Percentiles rank a stretch among this genome's conserved stretches.
These are phyloP conservation scores for Nigrograna mackinnonii DNA, from an alignment of 2,329 filamentous ascomycete species.

Conservation along the genomic window DNA sequence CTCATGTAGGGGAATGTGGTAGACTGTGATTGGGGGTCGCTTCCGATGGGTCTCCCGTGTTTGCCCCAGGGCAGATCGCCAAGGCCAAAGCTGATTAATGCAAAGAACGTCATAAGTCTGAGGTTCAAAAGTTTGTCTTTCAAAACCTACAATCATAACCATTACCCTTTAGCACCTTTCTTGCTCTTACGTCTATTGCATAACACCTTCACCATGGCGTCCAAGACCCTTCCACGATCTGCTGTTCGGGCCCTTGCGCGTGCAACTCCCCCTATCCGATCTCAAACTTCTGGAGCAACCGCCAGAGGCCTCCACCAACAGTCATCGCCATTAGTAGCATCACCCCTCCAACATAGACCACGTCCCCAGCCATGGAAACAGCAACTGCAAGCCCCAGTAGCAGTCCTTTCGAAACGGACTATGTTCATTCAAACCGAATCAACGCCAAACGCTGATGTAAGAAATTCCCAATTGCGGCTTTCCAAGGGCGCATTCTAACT, in stretches of 20 bases:
- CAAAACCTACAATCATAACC: constrained; percentile 11
- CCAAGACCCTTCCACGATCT: constrained; percentile 26
- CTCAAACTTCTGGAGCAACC: constrained; percentile 26
- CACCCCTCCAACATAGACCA: constrained; percentile 33
- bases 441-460: constrained; percentile 89
- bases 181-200: background rate
- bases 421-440: constrained; percentile 98
- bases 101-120: constrained; percentile 25
- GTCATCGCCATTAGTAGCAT: constrained; percentile 35
- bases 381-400: constrained; percentile 11
- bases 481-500: constrained; percentile 6
- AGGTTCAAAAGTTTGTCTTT: constrained; percentile 14
- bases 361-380: constrained; percentile 27
- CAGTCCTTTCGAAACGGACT: constrained; percentile 56
- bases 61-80: too few relatives aligned
- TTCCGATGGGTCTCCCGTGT: too few relatives aligned
- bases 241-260: constrained; percentile 32
- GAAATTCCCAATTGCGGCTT: constrained; percentile 9
- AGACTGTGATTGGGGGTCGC: too few relatives aligned
- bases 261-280: constrained; percentile 21
- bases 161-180: constrained; percentile 10
- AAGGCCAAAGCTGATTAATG: constrained; percentile 19
- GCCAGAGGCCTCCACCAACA: constrained; percentile 40
- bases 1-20: too few relatives aligned
- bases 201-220: constrained; percentile 27